phyloP scores from a whole-genome alignment of 768 basidiomycete genomes.

The Collybiopsis confluens region DNA sequence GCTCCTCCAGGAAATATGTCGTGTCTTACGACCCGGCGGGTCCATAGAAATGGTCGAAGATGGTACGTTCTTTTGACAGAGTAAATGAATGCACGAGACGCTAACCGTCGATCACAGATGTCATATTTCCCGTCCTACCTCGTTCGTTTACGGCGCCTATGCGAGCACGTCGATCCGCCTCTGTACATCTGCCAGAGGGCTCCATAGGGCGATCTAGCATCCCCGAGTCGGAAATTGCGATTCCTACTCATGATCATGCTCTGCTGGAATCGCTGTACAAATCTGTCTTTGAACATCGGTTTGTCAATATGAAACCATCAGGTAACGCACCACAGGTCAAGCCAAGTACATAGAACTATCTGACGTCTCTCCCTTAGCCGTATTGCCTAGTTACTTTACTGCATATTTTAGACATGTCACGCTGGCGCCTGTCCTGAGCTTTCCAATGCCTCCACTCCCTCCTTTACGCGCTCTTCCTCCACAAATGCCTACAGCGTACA shows the following conservation, averaged over 20 bases:
- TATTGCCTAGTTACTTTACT: conserved; percentile 66
- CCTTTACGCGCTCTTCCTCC: conserved; percentile 54
- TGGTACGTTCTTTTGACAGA: conserved; percentile 39
- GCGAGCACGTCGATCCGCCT: conserved; percentile 44
- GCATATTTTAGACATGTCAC: conserved; percentile 67
- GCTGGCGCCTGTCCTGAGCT: conserved; percentile 54
- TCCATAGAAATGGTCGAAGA: conserved; percentile 71
- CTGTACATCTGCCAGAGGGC: conserved; percentile 49
- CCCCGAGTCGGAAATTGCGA: conserved; percentile 25
- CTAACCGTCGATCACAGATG: conserved; percentile 39
- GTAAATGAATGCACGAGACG: background rate
- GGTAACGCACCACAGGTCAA: conserved; percentile 34
- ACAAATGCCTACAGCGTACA: conserved; percentile 36
- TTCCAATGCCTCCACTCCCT: conserved; percentile 68
- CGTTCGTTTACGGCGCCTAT: conserved; percentile 75
- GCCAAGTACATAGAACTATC: background rate
- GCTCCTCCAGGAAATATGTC: conserved; percentile 68
- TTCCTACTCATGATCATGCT: conserved; percentile 60
- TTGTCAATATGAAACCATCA: conserved; percentile 68
- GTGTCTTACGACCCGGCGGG: conserved; percentile 67
- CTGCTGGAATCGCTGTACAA: conserved; percentile 63
- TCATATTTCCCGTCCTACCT: conserved; percentile 71
- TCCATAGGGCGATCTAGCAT: conserved; percentile 27
- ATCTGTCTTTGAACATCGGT: conserved; percentile 65
- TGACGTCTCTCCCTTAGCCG: conserved; percentile 34